These are phyloP conservation scores for Alternaria atra DNA, from an alignment of 2,329 filamentous ascomycete genomes.

Conservation along the genomic window DNA sequence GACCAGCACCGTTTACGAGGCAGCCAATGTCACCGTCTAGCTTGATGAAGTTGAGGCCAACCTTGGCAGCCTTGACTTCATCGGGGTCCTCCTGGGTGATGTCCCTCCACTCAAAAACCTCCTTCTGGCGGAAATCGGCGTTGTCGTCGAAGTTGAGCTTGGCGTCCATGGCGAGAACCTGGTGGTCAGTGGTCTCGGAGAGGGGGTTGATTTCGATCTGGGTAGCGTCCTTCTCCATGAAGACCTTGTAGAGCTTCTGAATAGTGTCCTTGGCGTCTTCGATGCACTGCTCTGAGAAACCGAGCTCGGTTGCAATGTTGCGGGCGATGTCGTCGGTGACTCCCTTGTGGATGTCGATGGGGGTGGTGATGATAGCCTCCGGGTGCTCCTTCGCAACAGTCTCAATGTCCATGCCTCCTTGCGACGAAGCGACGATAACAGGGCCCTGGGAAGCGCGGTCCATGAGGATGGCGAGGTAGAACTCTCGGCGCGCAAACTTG, in stretches of 20 bases:
- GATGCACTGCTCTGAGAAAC: slow-evolving; percentile 97
- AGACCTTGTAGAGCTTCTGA: slow-evolving; percentile 99
- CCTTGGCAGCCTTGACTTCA: slow-evolving; percentile 95
- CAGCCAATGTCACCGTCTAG: slow-evolving; percentile 99
- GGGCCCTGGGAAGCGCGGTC: slow-evolving; percentile 90
- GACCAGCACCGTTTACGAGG: slow-evolving; percentile 97
- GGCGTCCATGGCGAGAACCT: slow-evolving; percentile 99
- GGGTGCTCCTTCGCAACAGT: slow-evolving; percentile 97
- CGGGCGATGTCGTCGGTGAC: slow-evolving; percentile 95
- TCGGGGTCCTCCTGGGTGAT: slow-evolving; percentile 95
- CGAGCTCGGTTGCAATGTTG: slow-evolving; percentile 88
- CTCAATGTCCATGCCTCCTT: slow-evolving; percentile 99
- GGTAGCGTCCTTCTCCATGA: slow-evolving; percentile 97
- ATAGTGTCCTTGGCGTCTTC: slow-evolving; percentile 95
- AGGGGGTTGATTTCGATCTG: slow-evolving; percentile 99
- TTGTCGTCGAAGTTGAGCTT: slow-evolving; percentile 99
- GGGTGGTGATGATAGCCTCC: slow-evolving; percentile 92
- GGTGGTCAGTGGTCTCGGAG: slow-evolving; percentile 96
- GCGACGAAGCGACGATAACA: slow-evolving; percentile 96
- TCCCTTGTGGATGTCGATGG: slow-evolving; percentile 91
- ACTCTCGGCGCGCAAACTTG: slow-evolving; percentile 98
- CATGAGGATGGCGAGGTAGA: slow-evolving; percentile 99
- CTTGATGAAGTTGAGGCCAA: slow-evolving; percentile 99
- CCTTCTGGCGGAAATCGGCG: slow-evolving; percentile 97
- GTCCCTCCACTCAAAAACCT: slow-evolving; percentile 93